Conservation (phyloP, 345 rosid species). For the Populus nigra region DNA sequence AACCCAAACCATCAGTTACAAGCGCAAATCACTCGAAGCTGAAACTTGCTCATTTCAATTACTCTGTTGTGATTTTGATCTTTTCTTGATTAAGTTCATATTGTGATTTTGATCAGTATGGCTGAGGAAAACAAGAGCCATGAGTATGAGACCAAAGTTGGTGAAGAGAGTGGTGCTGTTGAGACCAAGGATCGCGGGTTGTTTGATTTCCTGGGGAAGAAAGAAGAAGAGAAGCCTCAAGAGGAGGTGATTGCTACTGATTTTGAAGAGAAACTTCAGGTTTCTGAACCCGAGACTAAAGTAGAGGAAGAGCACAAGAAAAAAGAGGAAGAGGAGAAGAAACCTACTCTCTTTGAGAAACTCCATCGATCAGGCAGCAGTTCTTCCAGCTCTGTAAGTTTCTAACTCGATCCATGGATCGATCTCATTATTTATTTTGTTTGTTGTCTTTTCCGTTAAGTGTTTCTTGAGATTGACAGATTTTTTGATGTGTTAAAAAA, state of each 20-base stretch:
- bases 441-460: neutral
- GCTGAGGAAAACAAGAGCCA: slow-evolving; percentile 55
- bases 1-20: neutral
- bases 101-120: slow-evolving; percentile 24
- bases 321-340: slow-evolving; percentile 40
- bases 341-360: slow-evolving; percentile 58
- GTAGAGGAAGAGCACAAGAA: slow-evolving; percentile 25
- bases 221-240: slow-evolving; percentile 55
- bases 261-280: slow-evolving; percentile 62
- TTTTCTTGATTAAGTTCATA: neutral
- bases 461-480: neutral
- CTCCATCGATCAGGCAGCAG: slow-evolving; percentile 68
- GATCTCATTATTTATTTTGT: too few species aligned
- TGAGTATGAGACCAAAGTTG: slow-evolving; percentile 38
- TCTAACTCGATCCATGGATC: neutral
- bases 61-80: neutral
- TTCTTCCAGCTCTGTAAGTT: slow-evolving; percentile 95
- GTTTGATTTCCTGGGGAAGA: slow-evolving; percentile 77
- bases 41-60: neutral
- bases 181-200: slow-evolving; percentile 73
- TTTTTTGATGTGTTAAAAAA: neutral
- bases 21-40: neutral
- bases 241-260: slow-evolving; percentile 54
- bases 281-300: slow-evolving; percentile 38
- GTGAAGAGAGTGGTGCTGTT: slow-evolving; percentile 18